Percentiles rank a stretch among this genome's conserved stretches.
Conservation (phyloP, 805 yeast genomes). For the Suhomyces vadensis region DNA sequence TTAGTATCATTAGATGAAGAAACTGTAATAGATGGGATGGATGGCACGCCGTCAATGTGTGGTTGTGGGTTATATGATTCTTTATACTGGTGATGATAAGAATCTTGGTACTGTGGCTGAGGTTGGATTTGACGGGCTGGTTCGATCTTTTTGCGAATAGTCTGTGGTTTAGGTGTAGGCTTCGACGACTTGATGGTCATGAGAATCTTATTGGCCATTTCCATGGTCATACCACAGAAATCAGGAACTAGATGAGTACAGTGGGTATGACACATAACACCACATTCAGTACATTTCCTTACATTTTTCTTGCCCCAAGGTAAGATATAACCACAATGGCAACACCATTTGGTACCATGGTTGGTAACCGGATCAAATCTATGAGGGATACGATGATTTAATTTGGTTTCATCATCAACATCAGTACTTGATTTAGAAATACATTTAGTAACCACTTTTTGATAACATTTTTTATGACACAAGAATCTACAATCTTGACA, state of each 20-base stretch:
- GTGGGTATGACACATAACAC: conserved; percentile 88
- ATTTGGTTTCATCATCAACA: conserved; percentile 71
- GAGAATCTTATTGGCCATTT: conserved; percentile 87
- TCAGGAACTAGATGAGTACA: conserved; percentile 97
- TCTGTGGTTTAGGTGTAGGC: conserved; percentile 16
- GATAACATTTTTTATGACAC: conserved; percentile 80
- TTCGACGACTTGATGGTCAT: conserved; percentile 76
- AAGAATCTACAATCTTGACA: conserved; percentile 82
- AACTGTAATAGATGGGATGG: conserved; percentile 11
- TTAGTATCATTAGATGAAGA: conserved; percentile 7
- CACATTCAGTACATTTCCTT: conserved; percentile 91
- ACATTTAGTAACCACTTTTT: conserved; percentile 80
- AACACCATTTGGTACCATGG: conserved; percentile 98
- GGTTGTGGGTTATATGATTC: neutral
- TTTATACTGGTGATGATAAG: neutral
- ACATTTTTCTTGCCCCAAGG: conserved; percentile 95
- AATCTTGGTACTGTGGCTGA: conserved; percentile 4
- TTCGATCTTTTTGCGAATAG: conserved; percentile 7
- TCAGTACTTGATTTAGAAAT: conserved; percentile 75
- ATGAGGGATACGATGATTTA: conserved; percentile 96
- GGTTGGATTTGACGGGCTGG: conserved; percentile 2
- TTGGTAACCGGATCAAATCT: conserved; percentile 90
- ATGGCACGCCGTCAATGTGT: conserved; percentile 5
- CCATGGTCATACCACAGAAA: conserved; percentile 98
- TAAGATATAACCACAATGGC: conserved; percentile 95